phyloP scores from a whole-genome alignment of 257 asterid species.

The Capsicum chinense region DNA sequence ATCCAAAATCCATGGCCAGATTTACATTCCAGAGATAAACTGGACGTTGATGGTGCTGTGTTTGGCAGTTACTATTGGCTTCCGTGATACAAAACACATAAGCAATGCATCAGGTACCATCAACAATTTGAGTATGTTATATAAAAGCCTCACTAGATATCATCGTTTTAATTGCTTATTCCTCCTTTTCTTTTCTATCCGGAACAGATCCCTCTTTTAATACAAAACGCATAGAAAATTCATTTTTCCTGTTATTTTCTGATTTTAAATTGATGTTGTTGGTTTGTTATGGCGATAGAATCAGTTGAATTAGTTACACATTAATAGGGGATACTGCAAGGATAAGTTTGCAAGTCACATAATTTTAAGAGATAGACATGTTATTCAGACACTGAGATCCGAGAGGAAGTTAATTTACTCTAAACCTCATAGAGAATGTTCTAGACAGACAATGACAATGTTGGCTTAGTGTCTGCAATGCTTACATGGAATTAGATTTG shows the following conservation, averaged over 20 bases:
- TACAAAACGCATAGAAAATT: background rate
- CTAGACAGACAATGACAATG: background rate
- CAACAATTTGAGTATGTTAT: background rate
- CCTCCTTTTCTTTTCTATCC: background rate
- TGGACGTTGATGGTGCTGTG: conserved; percentile 92
- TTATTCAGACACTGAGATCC: background rate
- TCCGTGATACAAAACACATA: conserved; percentile 89
- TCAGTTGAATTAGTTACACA: background rate
- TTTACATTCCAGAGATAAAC: conserved; percentile 92
- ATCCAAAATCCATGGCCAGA: conserved; percentile 84
- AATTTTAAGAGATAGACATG: background rate
- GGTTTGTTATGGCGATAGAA: background rate
- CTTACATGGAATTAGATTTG: conserved; percentile 6
- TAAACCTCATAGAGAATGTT: background rate
- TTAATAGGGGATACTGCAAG: background rate
- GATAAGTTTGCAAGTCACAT: conserved; percentile 1
- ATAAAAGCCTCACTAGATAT: background rate
- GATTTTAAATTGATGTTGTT: background rate
- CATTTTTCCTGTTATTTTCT: background rate
- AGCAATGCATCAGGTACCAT: conserved; percentile 90
- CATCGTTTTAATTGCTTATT: background rate
- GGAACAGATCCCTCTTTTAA: background rate
- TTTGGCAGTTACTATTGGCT: conserved; percentile 89
- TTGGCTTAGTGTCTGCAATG: conserved; percentile 3
- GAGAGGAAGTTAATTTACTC: background rate